phyloP scores from a whole-genome alignment of 2,329 filamentous ascomycete species.

The Aspergillus awamori region DNA sequence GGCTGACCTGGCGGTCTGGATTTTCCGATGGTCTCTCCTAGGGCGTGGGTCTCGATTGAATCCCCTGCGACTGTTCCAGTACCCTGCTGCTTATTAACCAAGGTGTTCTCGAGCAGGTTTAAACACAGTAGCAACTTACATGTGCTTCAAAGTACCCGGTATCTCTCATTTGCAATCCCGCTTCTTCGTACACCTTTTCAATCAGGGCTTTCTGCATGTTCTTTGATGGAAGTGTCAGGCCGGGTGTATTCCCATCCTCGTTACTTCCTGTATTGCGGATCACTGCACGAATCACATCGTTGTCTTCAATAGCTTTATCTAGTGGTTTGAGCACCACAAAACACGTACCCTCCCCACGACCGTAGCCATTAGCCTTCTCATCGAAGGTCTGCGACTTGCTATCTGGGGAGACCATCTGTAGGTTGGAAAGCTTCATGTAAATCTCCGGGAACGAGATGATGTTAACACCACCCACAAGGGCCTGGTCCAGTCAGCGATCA shows the following conservation, averaged over 20 bases:
- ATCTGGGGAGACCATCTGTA: conserved; percentile 5
- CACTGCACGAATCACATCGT: conserved; percentile 13
- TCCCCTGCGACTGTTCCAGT: conserved; percentile 24
- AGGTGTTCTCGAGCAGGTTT: neutral
- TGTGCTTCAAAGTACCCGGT: conserved; percentile 24
- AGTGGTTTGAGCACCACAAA: conserved; percentile 14
- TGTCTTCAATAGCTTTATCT: conserved; percentile 1
- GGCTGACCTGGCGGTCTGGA: conserved; percentile 9
- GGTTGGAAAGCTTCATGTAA: neutral
- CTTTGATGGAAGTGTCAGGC: conserved; percentile 7
- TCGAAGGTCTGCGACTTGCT: conserved; percentile 14
- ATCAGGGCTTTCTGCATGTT: conserved; percentile 15
- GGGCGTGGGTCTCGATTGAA: conserved; percentile 18
- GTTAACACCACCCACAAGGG: neutral
- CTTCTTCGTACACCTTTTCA: conserved; percentile 8
- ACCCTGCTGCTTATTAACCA: neutral
- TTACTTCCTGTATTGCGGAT: conserved; percentile 16
- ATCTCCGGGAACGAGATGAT: neutral
- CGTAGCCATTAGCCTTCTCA: conserved; percentile 13
- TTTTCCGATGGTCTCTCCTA: conserved; percentile 7
- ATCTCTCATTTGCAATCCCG: neutral
- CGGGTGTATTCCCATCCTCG: conserved; percentile 22
- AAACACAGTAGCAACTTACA: neutral
- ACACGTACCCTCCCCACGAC: conserved; percentile 12
- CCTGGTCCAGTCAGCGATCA: neutral